These are phyloP conservation scores for Hirschioporus abietinus DNA, from an alignment of 768 basidiomycete species.

Conservation along the genomic window DNA sequence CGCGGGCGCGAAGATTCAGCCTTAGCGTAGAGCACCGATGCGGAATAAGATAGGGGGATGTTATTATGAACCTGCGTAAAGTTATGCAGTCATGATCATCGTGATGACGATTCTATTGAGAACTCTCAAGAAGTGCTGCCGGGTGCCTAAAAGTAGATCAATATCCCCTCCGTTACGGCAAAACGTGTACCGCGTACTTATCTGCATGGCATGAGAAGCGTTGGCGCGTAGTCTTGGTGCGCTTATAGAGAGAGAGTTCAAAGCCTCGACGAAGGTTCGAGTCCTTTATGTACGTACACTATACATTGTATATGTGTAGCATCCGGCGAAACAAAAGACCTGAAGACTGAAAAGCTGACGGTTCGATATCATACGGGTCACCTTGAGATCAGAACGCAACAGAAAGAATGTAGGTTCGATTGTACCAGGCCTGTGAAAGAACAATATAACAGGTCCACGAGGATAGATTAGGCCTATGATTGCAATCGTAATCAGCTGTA, in stretches of 20 bases:
- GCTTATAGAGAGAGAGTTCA: background rate
- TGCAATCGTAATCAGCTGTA: constrained; percentile 1
- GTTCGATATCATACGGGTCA: background rate
- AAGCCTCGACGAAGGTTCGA: background rate
- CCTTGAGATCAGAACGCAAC: background rate
- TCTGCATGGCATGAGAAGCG: background rate
- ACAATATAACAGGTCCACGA: background rate
- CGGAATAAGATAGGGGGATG: background rate
- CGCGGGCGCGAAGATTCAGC: background rate
- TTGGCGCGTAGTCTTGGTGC: background rate
- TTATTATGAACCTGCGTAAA: background rate
- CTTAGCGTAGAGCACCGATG: background rate
- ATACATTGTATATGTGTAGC: too few species aligned
- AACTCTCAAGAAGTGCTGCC: background rate
- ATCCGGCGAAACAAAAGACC: too few species aligned
- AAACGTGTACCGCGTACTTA: background rate
- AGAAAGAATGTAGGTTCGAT: background rate
- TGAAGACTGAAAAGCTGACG: too few species aligned
- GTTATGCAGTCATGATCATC: background rate
- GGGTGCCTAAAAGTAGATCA: background rate
- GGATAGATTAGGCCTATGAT: background rate
- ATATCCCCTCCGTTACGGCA: background rate
- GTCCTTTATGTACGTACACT: background rate
- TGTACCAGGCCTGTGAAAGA: background rate
- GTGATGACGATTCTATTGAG: background rate